Base-by-base conservation (phyloP, 768 basidiomycete species). In the Leccinellum albellum region DNA sequence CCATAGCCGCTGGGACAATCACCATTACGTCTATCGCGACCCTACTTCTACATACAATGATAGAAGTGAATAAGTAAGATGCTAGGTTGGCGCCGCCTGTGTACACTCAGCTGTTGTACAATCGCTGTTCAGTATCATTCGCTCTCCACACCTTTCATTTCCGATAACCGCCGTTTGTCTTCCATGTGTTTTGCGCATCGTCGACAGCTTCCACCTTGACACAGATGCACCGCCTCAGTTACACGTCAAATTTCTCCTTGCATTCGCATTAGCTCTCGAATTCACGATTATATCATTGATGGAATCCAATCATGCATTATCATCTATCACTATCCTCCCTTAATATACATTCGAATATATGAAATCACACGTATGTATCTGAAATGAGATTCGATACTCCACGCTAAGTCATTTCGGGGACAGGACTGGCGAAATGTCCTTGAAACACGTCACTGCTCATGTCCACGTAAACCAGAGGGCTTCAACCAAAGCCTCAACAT, bases 241-340 rank as follows among this genome's bases (percentile, higher is more conserved):
- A 55, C 55, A 62, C 55, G 50, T 61, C 56, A 59, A 55, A 61
- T 50, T 54, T 44, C 54, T 21, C 13, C 53, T 60, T 15, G 56
- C 65, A 65, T 55, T 50, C 20, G 51, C 64, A 66, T 55, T 50
- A 26, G 51, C 64, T 57, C 40, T 62, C 59, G 54, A 61, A 56
- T 50, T 67, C 68, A 65, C 53, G 33, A 53, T 42, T 57, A 66
- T 59, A 51, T 60, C 65, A 62, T 44, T 59, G 60, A 67, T 59
- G 60, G 53, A 56, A 60, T 50, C 26, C 64, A 55, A 55, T 56
- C 64, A 69, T 66, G 69, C 69, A 69, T 67, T 56, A 58, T 62
- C 62, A 66, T 61, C 53, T 70, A 70, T 58, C 59, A 60, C 56
- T 67, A 67, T 61, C 49, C 59, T 60, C 58, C 50, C 56, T 44